Conservation (phyloP, 176 grass and related monocot species). For the Oryza brachyantha region DNA sequence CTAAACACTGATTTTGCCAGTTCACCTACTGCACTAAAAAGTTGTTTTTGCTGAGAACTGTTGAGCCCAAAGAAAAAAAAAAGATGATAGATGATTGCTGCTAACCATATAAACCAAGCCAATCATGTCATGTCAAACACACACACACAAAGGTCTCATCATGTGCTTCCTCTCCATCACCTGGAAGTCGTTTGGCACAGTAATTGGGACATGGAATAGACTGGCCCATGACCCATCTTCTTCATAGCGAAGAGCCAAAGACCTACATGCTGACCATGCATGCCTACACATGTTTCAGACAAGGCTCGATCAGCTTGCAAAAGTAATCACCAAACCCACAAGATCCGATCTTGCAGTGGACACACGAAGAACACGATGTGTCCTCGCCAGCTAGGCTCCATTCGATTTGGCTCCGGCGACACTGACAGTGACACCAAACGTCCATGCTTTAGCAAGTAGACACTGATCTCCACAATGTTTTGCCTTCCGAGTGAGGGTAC, state of each 20-base stretch:
- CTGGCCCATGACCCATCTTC: background rate
- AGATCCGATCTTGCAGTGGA: slow-evolving; percentile 11
- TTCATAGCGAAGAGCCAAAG: background rate
- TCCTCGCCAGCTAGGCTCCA: background rate
- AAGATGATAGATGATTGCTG: background rate
- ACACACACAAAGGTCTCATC: background rate
- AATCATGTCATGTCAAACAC: background rate
- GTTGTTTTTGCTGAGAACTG: background rate
- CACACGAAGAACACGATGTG: slow-evolving; percentile 14
- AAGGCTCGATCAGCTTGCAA: background rate
- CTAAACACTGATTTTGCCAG: background rate
- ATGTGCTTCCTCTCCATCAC: background rate
- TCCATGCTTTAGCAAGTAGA: background rate
- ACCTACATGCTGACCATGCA: background rate
- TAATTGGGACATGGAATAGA: slow-evolving; percentile 5
- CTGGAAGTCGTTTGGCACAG: background rate
- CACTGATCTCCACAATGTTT: background rate
- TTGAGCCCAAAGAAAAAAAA: background rate
- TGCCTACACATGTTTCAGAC: background rate
- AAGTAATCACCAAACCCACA: background rate
- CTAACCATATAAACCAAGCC: background rate
- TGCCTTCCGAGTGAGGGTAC: background rate
- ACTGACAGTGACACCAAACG: slow-evolving; percentile 1
- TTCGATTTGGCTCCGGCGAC: background rate
- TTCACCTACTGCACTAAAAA: background rate